Evolutionary conservation across 2,329 filamentous ascomycete genomes (phyloP), one percentile per base, ranked within the genome.

Genomic region (Sphaceloma murrayae): DNA sequence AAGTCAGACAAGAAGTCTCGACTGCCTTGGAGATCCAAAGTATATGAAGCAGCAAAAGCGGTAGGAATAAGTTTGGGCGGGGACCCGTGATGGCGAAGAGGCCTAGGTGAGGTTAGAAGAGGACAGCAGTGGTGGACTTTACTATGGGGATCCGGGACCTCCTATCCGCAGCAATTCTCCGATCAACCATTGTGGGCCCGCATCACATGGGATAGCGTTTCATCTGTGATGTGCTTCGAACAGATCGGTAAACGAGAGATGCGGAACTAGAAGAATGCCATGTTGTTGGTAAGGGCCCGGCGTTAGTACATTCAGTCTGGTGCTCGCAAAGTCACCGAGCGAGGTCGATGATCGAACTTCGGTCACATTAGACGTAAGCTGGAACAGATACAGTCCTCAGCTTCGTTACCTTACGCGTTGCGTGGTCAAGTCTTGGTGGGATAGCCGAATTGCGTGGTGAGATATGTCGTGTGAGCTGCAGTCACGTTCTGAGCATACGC

Each of bases 1-100:
- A 40, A 40, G 18, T 40, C 21, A 40, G 36, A 29, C 36, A 9
- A 14, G 16, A 27, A n/a, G 36, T 40, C 36, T 40, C 30, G 36
- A 29, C 36, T 40, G 24, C 14, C 22, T 27, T 30, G 22, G 24
- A 18, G 26, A n/a, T n/a, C n/a, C 36, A 9, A 24, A 9, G 16
- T 40, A 26, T 40, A 22, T 40, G 27, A 29, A 14, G 36, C 27
- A 26, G 10, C 2, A 22, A 22, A 40, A 40, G 36, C n/a, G n/a
- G n/a, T 16, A 40, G 22, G 24, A 30, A 30, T n/a, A 22, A 29
- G 19, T 14, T 16, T 19, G 22, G 24, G 36, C 36, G 36, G 36
- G 36, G 36, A 40, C 19, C 36, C 36, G 36, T 40, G 24, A 30
- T 18, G 16, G 24, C n/a, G 22, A 40, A 11, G 24, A 17, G 13